phyloP scores from a whole-genome alignment of 768 basidiomycete species.

The Nidula microcarpa region DNA sequence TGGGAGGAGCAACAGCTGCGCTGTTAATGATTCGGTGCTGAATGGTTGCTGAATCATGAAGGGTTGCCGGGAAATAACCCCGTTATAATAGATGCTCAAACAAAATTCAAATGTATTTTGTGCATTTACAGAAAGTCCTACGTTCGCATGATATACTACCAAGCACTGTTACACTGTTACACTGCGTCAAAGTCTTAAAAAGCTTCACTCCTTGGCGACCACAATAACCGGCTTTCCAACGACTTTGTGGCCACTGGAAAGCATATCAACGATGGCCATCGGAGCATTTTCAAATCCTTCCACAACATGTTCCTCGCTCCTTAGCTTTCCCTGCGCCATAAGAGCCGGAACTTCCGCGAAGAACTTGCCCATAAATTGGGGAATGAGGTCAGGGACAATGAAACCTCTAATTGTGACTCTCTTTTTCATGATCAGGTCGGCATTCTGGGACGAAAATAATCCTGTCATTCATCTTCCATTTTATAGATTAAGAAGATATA shows the following conservation, averaged over 20 bases:
- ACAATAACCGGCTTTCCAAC: neutral
- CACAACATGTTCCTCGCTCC: neutral
- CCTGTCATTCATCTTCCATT: too few species aligned
- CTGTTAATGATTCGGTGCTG: too few species aligned
- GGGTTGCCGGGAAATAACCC: too few species aligned
- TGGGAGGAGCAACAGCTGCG: too few species aligned
- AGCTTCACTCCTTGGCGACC: neutral
- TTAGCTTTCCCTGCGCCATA: neutral
- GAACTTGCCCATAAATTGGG: neutral
- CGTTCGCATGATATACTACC: too few species aligned
- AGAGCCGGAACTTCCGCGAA: neutral
- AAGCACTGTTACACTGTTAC: too few species aligned
- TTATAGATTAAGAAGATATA: neutral
- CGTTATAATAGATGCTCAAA: too few species aligned
- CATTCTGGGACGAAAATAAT: neutral
- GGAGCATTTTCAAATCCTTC: neutral
- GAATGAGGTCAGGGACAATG: neutral
- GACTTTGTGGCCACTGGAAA: neutral
- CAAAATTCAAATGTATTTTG: too few species aligned
- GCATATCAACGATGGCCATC: neutral
- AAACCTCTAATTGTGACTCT: neutral
- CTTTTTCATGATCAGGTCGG: neutral
- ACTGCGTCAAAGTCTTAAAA: too few species aligned
- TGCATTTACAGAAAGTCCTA: too few species aligned
- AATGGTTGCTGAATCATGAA: too few species aligned